Percentiles rank a stretch among this genome's conserved stretches.
phyloP scores from a whole-genome alignment of 768 basidiomycete species.

The Daedalea quercina region DNA sequence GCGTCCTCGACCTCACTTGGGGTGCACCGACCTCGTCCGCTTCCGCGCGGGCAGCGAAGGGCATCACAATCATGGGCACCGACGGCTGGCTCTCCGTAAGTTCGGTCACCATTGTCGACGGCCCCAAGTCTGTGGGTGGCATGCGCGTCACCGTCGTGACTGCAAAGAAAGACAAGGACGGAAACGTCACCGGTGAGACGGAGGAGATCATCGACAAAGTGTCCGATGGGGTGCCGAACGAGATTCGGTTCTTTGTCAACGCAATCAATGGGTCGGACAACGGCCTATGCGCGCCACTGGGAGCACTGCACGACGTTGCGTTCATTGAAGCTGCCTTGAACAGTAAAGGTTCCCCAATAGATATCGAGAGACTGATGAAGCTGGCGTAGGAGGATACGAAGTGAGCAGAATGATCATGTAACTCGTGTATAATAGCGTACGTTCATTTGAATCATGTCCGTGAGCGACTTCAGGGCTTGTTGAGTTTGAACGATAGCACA shows the following conservation, averaged over 20 bases:
- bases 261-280: conserved; percentile 44
- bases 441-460: too few species aligned
- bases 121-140: conserved; percentile 5
- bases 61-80: conserved; percentile 52
- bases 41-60: conserved; percentile 21
- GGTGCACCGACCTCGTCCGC: conserved; percentile 44
- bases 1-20: conserved; percentile 57
- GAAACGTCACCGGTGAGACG: conserved; percentile 32
- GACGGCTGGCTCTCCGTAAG: conserved; percentile 53
- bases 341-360: conserved; percentile 53
- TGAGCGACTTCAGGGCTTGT: too few species aligned
- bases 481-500: too few species aligned
- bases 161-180: conserved; percentile 27
- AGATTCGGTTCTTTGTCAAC: conserved; percentile 53
- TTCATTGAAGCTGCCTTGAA: conserved; percentile 74
- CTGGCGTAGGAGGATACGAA: not conserved
- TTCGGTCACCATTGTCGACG: conserved; percentile 18
- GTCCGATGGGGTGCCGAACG: conserved; percentile 45
- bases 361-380: conserved; percentile 35
- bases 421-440: not conserved
- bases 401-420: not conserved
- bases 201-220: conserved; percentile 43
- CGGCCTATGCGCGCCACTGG: conserved; percentile 52
- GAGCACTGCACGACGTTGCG: conserved; percentile 68
- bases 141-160: conserved; percentile 30